Evolutionary conservation across 192 early-diverging fungal species (phyloP).

Genomic region (Backusella australiensis): DNA sequence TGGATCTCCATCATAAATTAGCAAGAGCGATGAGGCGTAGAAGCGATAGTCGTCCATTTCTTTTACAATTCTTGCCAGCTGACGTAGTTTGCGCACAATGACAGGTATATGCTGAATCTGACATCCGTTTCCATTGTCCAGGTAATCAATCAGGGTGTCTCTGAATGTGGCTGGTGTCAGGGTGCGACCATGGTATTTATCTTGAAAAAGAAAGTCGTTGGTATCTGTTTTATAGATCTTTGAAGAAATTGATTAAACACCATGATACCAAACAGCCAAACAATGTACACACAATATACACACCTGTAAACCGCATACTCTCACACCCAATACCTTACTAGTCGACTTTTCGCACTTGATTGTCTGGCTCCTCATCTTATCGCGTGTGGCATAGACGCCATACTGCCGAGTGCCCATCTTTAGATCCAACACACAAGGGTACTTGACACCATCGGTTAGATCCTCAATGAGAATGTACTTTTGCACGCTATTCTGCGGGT

Average conservation of each 20-base stretch:
- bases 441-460: conserved; percentile 84
- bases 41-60: conserved; percentile 86
- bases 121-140: conserved; percentile 84
- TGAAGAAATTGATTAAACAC: not conserved
- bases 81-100: conserved; percentile 74
- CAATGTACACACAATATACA: not conserved
- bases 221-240: conserved; percentile 26
- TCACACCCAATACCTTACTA: conserved; percentile 87
- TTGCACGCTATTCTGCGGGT: conserved; percentile 13
- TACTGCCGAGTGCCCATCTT: conserved; percentile 99
- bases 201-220: conserved; percentile 75
- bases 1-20: conserved; percentile 87
- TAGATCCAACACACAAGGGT: conserved; percentile 95
- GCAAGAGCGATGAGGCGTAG: conserved; percentile 84
- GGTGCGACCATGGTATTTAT: conserved; percentile 95
- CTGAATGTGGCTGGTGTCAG: conserved; percentile 81
- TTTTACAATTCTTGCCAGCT: conserved; percentile 73
- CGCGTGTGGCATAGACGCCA: conserved; percentile 82
- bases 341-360: conserved; percentile 92
- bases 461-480: conserved; percentile 96
- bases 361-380: conserved; percentile 87
- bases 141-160: conserved; percentile 73
- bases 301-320: conserved; percentile 98
- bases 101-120: conserved; percentile 80
- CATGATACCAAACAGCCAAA: not conserved